phyloP scores from a whole-genome alignment of 225 moss, liverwort and hornwort genomes.

The Bryoerythrophyllum caledonicum region DNA sequence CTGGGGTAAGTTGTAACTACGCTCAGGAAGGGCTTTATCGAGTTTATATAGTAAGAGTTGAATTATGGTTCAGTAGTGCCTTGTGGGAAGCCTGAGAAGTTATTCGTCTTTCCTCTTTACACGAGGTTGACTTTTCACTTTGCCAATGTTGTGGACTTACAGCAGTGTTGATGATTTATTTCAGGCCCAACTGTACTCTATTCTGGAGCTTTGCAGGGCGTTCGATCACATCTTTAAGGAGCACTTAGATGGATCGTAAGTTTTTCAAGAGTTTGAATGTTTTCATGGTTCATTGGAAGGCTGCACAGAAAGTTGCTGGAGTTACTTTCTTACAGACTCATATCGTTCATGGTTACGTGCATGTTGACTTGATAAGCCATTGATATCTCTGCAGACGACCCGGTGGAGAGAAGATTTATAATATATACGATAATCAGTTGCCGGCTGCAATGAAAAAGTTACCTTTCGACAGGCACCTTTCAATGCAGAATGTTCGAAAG shows the following conservation, averaged over 20 bases:
- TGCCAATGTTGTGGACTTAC: constrained; percentile 20
- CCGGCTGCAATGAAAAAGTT: constrained; percentile 68
- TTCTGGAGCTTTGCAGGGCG: constrained; percentile 69
- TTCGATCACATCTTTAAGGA: constrained; percentile 72
- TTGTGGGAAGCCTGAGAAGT: background rate
- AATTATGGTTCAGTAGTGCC: background rate
- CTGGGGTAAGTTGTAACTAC: constrained; percentile 43
- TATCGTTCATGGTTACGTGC: background rate
- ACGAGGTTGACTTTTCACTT: constrained; percentile 9
- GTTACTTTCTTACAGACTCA: background rate
- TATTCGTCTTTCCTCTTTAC: background rate
- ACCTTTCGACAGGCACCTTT: constrained; percentile 62
- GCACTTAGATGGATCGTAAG: constrained; percentile 71
- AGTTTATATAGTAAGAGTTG: background rate
- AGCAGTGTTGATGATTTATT: constrained; percentile 15
- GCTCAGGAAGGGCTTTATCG: background rate
- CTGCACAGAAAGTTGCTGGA: background rate
- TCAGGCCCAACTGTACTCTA: constrained; percentile 65
- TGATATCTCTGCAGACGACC: constrained; percentile 47
- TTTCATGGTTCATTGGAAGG: background rate
- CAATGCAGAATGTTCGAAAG: constrained; percentile 65
- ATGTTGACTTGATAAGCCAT: background rate
- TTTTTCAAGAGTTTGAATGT: background rate
- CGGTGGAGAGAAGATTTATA: constrained; percentile 67
- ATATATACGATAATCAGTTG: constrained; percentile 59